Evolutionary conservation across 2,329 filamentous ascomycete species (phyloP).

Genomic region (Hymenoscyphus scutula): DNA sequence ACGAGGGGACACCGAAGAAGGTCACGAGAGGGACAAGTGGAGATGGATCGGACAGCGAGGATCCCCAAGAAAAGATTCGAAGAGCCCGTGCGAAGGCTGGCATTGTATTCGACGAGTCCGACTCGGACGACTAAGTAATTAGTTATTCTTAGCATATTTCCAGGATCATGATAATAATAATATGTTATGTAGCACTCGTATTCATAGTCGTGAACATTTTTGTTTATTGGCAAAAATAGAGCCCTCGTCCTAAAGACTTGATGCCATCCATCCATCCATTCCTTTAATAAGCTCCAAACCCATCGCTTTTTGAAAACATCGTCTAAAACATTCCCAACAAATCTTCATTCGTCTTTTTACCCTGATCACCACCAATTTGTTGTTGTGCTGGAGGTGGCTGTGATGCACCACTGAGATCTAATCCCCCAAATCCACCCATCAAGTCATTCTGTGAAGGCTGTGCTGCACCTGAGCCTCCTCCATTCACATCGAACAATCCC

Average conservation of each 20-base stretch:
- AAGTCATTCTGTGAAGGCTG: constrained; percentile 35
- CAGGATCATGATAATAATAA: background rate
- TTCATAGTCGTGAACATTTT: constrained; percentile 2
- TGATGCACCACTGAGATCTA: constrained; percentile 68
- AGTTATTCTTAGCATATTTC: constrained; percentile 8
- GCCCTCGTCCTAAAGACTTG: background rate
- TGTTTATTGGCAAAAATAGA: background rate
- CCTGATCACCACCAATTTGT: constrained; percentile 46
- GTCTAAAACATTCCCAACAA: constrained; percentile 55
- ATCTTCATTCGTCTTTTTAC: constrained; percentile 57
- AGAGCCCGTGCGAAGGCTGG: constrained; percentile 39
- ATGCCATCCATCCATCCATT: constrained; percentile 3
- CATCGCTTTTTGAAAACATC: constrained; percentile 10
- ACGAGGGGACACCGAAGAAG: constrained; percentile 21
- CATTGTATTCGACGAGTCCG: constrained; percentile 57
- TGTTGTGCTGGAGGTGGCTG: constrained; percentile 64
- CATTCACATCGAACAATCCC: constrained; percentile 57
- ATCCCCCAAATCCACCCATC: constrained; percentile 79
- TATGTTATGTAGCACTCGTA: background rate
- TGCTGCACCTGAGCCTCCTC: constrained; percentile 27
- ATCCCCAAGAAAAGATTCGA: constrained; percentile 37
- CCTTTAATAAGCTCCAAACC: constrained; percentile 6
- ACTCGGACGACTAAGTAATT: constrained; percentile 51
- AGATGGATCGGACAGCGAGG: constrained; percentile 15
- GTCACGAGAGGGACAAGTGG: constrained; percentile 8